Evolutionary conservation across 2,329 filamentous ascomycete genomes (phyloP), one percentile per base, ranked within the genome.

Genomic region (Rhinocladiella mackenziei): DNA sequence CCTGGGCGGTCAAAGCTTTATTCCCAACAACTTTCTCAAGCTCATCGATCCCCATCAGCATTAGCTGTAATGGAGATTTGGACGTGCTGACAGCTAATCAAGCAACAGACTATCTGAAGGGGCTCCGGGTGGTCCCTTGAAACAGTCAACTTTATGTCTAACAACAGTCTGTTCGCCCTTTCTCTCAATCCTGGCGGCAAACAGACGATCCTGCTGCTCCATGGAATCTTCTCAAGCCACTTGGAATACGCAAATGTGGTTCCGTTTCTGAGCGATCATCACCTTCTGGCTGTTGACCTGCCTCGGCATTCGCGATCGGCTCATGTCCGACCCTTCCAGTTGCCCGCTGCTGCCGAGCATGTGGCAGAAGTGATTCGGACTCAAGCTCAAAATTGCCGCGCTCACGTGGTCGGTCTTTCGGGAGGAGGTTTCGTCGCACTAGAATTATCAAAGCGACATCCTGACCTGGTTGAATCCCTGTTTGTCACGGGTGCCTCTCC

Each of bases 381-480:
- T 9, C 10, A 46, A 13, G 36, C 37, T 9, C 28, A 15, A 9
- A 18, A 18, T 2, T 29, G 37, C 8, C 23, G 22, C 13, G 43
- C 43, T 10, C 36, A 46, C 13, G 37, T 29, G 9, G 37, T 46
- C 2, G 43, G 43, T 17, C 23, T 46, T 11, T 41, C 37, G 9
- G 25, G 13, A 14, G 29, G 36, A 11, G 29, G 30, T n/a, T 41
- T 46, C 17, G 17, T 39, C 13, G 29, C 36, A 13, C 29, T 41
- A 3, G 37, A 46, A 31, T 7, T 37, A 4, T 31, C 30, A 0
- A 36, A 37, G 38, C 13, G 10, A 9, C 13, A 37, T 18, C 23
- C 32, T 19, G 43, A 42, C 8, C 15, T 32, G 19, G 26, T 32
- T 4, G 22, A 42, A 2, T 42, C 23, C 1, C 8, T 42, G 14